Evolutionary conservation across 2,329 filamentous ascomycete genomes (phyloP).

Genomic region (Fusarium bactridioides): DNA sequence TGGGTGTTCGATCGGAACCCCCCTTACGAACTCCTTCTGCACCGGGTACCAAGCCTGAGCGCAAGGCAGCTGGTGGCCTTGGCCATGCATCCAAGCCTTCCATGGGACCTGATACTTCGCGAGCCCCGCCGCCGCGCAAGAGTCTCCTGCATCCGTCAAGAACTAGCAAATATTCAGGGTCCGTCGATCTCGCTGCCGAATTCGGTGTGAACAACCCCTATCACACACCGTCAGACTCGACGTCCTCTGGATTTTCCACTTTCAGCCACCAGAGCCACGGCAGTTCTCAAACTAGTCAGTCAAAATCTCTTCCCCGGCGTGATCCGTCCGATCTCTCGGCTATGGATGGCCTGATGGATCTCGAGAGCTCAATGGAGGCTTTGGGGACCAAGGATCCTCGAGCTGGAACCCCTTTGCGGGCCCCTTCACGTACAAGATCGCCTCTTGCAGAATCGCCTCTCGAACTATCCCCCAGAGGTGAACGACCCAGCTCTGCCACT

Average conservation of each 20-base stretch:
- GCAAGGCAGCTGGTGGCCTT: constrained; percentile 41
- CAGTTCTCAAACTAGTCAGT: constrained; percentile 64
- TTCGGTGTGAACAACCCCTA: constrained; percentile 71
- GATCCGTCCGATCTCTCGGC: constrained; percentile 55
- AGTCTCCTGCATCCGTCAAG: constrained; percentile 55
- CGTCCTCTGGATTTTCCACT: constrained; percentile 70
- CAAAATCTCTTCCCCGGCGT: constrained; percentile 45
- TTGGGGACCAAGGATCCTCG: constrained; percentile 42
- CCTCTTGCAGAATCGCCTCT: constrained; percentile 43
- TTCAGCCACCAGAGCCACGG: constrained; percentile 65
- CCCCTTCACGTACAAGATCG: constrained; percentile 35
- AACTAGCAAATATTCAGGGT: constrained; percentile 48
- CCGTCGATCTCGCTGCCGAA: constrained; percentile 65
- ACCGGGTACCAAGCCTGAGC: constrained; percentile 53
- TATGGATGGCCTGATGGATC: constrained; percentile 63
- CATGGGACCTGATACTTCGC: constrained; percentile 59
- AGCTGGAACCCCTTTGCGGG: constrained; percentile 46
- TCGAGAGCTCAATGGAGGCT: constrained; percentile 59
- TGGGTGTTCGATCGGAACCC: constrained; percentile 47
- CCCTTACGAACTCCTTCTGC: constrained; percentile 58
- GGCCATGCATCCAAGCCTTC: constrained; percentile 50
- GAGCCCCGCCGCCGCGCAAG: constrained; percentile 61
- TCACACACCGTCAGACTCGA: constrained; percentile 69
- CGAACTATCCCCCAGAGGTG: constrained; percentile 33
- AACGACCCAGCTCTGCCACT: constrained; percentile 33